These are phyloP conservation scores for Aureobasidium sp. DNA, from an alignment of 2,329 filamentous ascomycete genomes.

Conservation along the genomic window DNA sequence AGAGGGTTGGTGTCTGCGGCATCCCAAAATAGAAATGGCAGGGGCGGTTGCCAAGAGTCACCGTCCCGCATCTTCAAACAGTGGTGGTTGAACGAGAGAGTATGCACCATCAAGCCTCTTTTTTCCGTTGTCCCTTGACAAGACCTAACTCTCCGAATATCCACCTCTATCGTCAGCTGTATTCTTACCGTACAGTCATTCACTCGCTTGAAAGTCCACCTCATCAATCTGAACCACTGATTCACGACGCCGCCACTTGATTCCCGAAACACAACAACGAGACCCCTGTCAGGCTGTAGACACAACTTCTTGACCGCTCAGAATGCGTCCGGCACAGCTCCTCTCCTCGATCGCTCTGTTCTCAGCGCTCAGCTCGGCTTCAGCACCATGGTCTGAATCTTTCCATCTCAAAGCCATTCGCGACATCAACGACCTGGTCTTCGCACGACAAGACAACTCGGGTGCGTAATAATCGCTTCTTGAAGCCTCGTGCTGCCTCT, in stretches of 20 bases:
- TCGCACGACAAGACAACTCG: slow-evolving; percentile 22
- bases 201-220: not conserved
- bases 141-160: not conserved
- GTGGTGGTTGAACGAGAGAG: not conserved
- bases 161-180: not conserved
- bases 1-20: not conserved
- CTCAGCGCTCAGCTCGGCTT: slow-evolving; percentile 26
- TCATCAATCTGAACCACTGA: not conserved
- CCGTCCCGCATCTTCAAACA: slow-evolving; percentile 10
- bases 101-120: not conserved
- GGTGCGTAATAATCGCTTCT: slow-evolving; percentile 5
- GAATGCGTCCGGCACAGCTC: slow-evolving; percentile 30
- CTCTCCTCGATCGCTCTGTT: slow-evolving; percentile 26
- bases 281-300: not conserved
- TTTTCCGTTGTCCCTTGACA: not conserved
- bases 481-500: not conserved
- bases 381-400: slow-evolving; percentile 25
- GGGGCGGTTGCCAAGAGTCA: slow-evolving; percentile 7
- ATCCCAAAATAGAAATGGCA: slow-evolving; percentile 8
- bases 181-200: not conserved
- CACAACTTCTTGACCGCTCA: slow-evolving; percentile 6
- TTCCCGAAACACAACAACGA: slow-evolving; percentile 1
- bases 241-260: not conserved
- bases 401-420: slow-evolving; percentile 23
- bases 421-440: slow-evolving; percentile 24